These are phyloP conservation scores for Spatholobus suberectus DNA, from an alignment of 306 rosid genomes.

Conservation along the genomic window DNA sequence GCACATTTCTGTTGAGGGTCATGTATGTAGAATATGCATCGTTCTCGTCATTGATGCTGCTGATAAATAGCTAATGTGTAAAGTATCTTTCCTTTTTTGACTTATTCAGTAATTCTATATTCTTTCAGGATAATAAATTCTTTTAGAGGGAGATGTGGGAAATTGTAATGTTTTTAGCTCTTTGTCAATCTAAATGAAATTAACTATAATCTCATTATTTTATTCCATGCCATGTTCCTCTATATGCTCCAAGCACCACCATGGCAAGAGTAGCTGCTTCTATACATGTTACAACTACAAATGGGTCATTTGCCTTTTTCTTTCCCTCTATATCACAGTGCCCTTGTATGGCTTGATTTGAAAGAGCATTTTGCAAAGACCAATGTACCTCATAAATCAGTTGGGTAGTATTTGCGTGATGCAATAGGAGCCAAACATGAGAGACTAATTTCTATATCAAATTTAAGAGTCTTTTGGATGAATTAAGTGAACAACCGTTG, in stretches of 20 bases:
- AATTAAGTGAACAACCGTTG: too few relatives aligned
- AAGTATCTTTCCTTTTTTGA: constrained; percentile 33
- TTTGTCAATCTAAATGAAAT: constrained; percentile 36
- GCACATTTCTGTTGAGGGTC: constrained; percentile 45
- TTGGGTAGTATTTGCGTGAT: too few relatives aligned
- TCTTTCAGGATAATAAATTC: constrained; percentile 43
- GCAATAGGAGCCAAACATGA: too few relatives aligned
- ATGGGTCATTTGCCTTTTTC: neutral
- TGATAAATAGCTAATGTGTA: constrained; percentile 57
- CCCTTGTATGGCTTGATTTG: too few relatives aligned
- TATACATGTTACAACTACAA: neutral
- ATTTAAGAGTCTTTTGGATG: too few relatives aligned
- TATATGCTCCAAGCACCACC: neutral
- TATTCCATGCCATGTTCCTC: neutral
- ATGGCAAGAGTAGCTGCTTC: neutral
- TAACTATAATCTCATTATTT: neutral
- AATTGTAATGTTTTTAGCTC: constrained; percentile 41
- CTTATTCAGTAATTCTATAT: constrained; percentile 43
- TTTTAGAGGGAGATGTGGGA: constrained; percentile 18
- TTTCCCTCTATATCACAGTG: neutral
- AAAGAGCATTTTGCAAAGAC: too few relatives aligned
- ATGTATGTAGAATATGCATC: constrained; percentile 55
- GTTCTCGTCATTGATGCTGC: constrained; percentile 44
- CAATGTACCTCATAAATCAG: too few relatives aligned
- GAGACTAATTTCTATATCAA: too few relatives aligned